Base-by-base conservation (phyloP, 1,284 basidiomycete genomes). In the Heterobasidion parviporum region DNA sequence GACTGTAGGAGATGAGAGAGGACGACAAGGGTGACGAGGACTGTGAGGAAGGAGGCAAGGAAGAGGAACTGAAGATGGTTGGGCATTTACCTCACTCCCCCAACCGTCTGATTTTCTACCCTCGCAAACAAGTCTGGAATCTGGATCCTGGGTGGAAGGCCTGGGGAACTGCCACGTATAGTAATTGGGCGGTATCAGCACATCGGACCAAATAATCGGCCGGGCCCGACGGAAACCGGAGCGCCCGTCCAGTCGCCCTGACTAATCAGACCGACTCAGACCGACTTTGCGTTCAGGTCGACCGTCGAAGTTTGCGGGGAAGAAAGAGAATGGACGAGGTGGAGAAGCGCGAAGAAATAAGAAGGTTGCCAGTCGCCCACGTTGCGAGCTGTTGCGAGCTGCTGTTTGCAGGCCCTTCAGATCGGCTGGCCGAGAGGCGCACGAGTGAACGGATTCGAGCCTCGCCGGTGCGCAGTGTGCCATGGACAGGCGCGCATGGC, bases 41-140 rank as follows among this genome's bases (percentile, higher is more conserved):
- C 72, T 61, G 65, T 56, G 63, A 76, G 45, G 65, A 85, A 79
- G 36, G 85, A 75, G 53, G 68, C 59, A 47, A 83, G 62, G 64
- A 85, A 85, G 15, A 73, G 72, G 55, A 75, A 56, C 62, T 85
- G 84, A 56, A 70, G 65, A 52, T 63, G 66, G 70, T 81, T 81
- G 45, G 68, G 66, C 72, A 74, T 73, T 18, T n/a, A 20, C 7
- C 14, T 14, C 12, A 35, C 20, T 26, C 34, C 26, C 38, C 38
- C 38, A 41, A 41, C 38, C 12, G n/a, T 41, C 38, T 41, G 38
- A 41, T 41, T 41, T 41, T 41, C n/a, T n/a, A 12, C 10, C 38
- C n/a, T 10, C 10, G 38, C 38, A n/a, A 41, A 5, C 12, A 12
- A 41, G 38, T 41, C 38, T 41, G 38, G 38, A 26, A 26, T 26